A percentile compares a stretch with the other conserved stretches of the same genome.
phyloP scores from a whole-genome alignment of 768 basidiomycete species.

The Leccinum obscurum region DNA sequence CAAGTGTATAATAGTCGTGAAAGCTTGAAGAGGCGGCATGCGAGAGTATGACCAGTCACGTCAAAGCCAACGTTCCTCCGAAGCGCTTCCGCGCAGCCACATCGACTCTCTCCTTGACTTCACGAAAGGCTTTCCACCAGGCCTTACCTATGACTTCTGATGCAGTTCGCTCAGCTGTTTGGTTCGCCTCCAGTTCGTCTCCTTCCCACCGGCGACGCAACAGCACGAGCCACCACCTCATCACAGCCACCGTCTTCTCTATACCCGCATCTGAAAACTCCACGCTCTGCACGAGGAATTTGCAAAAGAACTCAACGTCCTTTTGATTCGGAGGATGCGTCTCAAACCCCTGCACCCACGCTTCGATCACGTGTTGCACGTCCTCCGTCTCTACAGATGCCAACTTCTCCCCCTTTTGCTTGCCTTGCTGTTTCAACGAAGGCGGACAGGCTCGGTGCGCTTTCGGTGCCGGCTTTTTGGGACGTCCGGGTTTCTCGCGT shows the following conservation, averaged over 20 bases:
- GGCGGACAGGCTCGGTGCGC: constrained; percentile 53
- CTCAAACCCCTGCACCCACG: constrained; percentile 71
- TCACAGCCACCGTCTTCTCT: constrained; percentile 65
- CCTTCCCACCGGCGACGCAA: constrained; percentile 65
- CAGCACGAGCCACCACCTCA: constrained; percentile 83
- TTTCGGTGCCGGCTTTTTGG: constrained; percentile 53
- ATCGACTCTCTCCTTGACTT: constrained; percentile 68
- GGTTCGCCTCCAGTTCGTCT: constrained; percentile 35
- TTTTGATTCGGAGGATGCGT: constrained; percentile 64
- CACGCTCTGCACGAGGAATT: constrained; percentile 68
- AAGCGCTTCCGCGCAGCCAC: constrained; percentile 63
- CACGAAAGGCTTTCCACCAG: constrained; percentile 83
- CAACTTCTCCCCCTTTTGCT: constrained; percentile 51
- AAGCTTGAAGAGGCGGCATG: neutral
- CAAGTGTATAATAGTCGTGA: neutral
- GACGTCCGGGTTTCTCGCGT: constrained; percentile 35
- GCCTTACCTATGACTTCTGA: constrained; percentile 52
- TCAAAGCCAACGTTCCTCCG: constrained; percentile 68
- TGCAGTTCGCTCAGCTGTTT: constrained; percentile 32
- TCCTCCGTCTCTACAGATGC: constrained; percentile 66
- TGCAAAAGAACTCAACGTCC: constrained; percentile 75
- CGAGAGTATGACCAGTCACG: constrained; percentile 33
- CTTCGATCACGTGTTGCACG: constrained; percentile 67
- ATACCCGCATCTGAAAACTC: constrained; percentile 68
- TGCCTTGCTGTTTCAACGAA: constrained; percentile 55